Percentiles rank a stretch among this genome's conserved stretches.
Conservation (phyloP, 2,329 filamentous ascomycete genomes). For the Aspergillus brunneoviolaceus region DNA sequence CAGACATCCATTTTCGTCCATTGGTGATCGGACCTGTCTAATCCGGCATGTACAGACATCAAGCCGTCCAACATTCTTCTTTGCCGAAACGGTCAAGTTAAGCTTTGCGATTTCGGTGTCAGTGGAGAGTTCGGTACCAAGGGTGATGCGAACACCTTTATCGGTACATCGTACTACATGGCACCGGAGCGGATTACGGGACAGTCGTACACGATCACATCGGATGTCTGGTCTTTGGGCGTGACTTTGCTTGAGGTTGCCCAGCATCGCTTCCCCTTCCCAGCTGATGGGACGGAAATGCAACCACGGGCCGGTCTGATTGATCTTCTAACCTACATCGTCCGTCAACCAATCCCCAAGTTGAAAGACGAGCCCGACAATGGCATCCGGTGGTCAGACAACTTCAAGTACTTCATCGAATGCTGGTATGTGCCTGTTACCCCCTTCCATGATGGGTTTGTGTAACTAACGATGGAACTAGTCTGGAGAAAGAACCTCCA, state of each 20-base stretch:
- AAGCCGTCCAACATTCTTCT: conserved; percentile 97
- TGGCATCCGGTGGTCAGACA: conserved; percentile 90
- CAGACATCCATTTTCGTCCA: neutral
- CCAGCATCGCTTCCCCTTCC: conserved; percentile 97
- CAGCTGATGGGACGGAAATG: conserved; percentile 92
- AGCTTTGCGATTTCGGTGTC: conserved; percentile 97
- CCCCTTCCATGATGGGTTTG: neutral
- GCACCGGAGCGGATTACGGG: conserved; percentile 96
- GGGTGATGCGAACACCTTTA: conserved; percentile 97
- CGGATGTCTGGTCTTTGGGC: conserved; percentile 96
- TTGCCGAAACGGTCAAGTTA: conserved; percentile 88
- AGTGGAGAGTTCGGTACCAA: conserved; percentile 98
- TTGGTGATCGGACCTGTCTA: neutral
- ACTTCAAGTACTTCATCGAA: conserved; percentile 99
- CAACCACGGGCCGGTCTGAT: conserved; percentile 90
- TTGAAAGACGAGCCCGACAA: conserved; percentile 91
- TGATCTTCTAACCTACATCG: conserved; percentile 95
- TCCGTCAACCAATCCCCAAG: conserved; percentile 90
- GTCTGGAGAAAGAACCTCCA: conserved; percentile 87
- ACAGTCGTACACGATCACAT: conserved; percentile 97
- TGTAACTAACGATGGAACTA: conserved; percentile 41
- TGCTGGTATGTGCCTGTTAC: conserved; percentile 69
- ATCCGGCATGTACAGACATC: conserved; percentile 62
- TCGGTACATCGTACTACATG: conserved; percentile 99
- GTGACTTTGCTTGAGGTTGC: conserved; percentile 99